phyloP scores from a whole-genome alignment of 2,329 filamentous ascomycete species.

The Chaetothyriales sp. region DNA sequence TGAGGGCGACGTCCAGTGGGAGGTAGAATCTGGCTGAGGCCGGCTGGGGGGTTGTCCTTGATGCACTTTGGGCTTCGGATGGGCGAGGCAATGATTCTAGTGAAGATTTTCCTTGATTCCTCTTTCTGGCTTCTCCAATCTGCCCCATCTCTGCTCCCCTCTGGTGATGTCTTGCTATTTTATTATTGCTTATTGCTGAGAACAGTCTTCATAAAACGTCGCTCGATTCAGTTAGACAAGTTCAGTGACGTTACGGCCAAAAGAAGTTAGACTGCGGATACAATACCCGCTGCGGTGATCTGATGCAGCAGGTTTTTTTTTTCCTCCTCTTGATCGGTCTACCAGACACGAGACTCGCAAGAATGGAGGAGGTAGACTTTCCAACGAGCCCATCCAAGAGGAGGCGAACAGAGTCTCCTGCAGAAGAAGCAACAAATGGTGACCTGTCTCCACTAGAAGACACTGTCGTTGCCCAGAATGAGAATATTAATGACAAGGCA shows the following conservation, averaged over 20 bases:
- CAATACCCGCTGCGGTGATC: not conserved
- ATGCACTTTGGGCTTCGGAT: not conserved
- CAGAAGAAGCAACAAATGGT: constrained; percentile 1
- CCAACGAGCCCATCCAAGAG: constrained; percentile 15
- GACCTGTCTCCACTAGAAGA: not conserved
- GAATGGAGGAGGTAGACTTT: constrained; percentile 6
- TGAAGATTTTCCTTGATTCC: constrained; percentile 4
- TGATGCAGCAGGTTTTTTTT: not conserved
- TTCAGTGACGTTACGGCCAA: not conserved
- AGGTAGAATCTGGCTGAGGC: constrained; percentile 43
- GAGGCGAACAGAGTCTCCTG: constrained; percentile 11
- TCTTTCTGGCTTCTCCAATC: not conserved
- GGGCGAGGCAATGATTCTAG: not conserved
- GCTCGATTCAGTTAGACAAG: not conserved
- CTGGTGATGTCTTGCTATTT: not conserved
- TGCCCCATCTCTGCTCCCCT: not conserved
- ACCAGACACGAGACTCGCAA: not conserved
- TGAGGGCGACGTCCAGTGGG: constrained; percentile 64
- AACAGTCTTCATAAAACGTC: not conserved
- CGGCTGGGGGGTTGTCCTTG: constrained; percentile 27
- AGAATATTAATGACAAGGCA: not conserved
- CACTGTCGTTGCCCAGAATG: not conserved
- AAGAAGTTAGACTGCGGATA: not conserved
- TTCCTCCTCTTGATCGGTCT: not conserved
- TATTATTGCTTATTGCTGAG: not conserved